These are phyloP conservation scores for Thalassiosira profunda DNA, from an alignment of 108 stramenopile species.

Conservation along the genomic window DNA sequence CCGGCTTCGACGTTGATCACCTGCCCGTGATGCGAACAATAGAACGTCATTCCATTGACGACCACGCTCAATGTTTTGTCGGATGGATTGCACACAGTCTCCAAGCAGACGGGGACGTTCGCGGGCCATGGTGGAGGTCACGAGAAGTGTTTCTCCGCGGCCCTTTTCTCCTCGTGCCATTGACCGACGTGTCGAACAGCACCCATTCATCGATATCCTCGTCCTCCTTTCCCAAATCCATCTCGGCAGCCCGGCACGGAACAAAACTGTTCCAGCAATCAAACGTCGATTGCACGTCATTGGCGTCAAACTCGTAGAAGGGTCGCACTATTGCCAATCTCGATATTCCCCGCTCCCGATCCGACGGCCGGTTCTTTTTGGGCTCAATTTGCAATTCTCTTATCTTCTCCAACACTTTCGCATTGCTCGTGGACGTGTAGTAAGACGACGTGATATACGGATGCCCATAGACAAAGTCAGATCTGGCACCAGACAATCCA, in stretches of 20 bases:
- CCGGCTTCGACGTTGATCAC: constrained; percentile 26
- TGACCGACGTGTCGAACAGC: constrained; percentile 31
- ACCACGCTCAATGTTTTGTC: constrained; percentile 31
- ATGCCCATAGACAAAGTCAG: constrained; percentile 51
- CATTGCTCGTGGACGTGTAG: constrained; percentile 38
- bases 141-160: too few relatives aligned
- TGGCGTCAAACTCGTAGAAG: constrained; percentile 61
- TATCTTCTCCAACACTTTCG: constrained; percentile 21
- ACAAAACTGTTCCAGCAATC: constrained; percentile 56
- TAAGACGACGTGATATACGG: constrained; percentile 57
- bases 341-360: constrained; percentile 36
- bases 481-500: not conserved
- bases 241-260: constrained; percentile 51
- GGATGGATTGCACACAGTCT: constrained; percentile 34
- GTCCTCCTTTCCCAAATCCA: constrained; percentile 40
- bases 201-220: constrained; percentile 44
- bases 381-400: constrained; percentile 33
- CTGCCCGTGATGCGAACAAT: constrained; percentile 22
- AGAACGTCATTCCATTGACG: constrained; percentile 28
- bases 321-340: constrained; percentile 55
- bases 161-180: constrained; percentile 30
- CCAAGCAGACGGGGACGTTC: constrained; percentile 26
- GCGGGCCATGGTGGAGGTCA: too few relatives aligned
- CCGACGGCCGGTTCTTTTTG: constrained; percentile 25
- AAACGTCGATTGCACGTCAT: constrained; percentile 47